phyloP scores from a whole-genome alignment of 441 rosid species.

The Arabidopsis lyrata region DNA sequence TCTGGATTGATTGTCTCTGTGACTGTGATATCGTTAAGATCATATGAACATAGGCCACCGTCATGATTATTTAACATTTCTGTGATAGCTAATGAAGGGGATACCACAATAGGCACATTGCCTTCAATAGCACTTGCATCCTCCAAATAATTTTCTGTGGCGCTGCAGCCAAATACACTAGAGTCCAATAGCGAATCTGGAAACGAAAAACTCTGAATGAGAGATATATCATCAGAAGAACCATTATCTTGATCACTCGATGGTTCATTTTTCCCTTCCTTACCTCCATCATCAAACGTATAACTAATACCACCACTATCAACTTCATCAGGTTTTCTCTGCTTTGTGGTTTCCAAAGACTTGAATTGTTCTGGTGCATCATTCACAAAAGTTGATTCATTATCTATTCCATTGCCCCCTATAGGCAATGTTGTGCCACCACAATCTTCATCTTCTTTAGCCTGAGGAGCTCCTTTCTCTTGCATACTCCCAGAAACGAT shows the following conservation, averaged over 20 bases:
- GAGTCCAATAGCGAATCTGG: conserved; percentile 41
- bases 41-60: conserved; percentile 41
- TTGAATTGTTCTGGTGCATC: conserved; percentile 38
- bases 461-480: conserved; percentile 32
- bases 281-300: conserved; percentile 31
- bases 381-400: conserved; percentile 30
- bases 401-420: conserved; percentile 35
- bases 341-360: conserved; percentile 25
- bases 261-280: conserved; percentile 42
- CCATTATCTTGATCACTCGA: conserved; percentile 37
- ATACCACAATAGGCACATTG: conserved; percentile 36
- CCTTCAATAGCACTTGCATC: conserved; percentile 40
- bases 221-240: conserved; percentile 31
- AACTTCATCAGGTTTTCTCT: conserved; percentile 21
- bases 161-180: conserved; percentile 31
- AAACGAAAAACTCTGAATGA: conserved; percentile 37
- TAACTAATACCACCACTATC: conserved; percentile 21
- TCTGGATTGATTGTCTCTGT: conserved; percentile 38
- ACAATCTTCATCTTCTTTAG: conserved; percentile 30
- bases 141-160: conserved; percentile 40
- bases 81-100: conserved; percentile 43
- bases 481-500: conserved; percentile 31
- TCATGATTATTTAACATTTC: conserved; percentile 38
- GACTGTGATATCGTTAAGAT: conserved; percentile 34
- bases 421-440: conserved; percentile 25